Evolutionary conservation across 2,329 filamentous ascomycete species (phyloP).

Genomic region (Ascochyta clinopodiicola): DNA sequence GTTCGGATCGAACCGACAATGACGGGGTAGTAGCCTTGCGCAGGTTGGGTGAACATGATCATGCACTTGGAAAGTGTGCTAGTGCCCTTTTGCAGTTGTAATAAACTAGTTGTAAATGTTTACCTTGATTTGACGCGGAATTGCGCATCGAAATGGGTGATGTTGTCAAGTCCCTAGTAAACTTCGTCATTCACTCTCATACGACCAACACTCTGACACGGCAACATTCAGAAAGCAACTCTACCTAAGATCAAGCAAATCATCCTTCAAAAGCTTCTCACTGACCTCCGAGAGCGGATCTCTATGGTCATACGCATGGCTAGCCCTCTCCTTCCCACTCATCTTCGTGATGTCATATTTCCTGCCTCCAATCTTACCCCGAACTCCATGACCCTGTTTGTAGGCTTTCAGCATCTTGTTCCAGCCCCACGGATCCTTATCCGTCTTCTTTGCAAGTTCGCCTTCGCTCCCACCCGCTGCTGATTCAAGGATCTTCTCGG

Average conservation of each 20-base stretch:
- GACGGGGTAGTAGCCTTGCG: not conserved
- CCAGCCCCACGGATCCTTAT: conserved; percentile 22
- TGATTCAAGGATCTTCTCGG: conserved; percentile 14
- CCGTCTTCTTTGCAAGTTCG: not conserved
- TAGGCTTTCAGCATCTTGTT: conserved; percentile 7
- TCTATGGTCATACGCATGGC: conserved; percentile 13
- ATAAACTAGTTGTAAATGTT: not conserved
- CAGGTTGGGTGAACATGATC: not conserved
- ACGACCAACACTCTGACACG: too few relatives aligned
- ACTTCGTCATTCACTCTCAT: too few relatives aligned
- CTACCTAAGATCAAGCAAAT: conserved; percentile 6
- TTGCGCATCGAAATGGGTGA: too few relatives aligned
- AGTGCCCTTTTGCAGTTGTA: too few relatives aligned
- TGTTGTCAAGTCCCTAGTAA: too few relatives aligned
- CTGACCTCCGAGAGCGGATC: conserved; percentile 18
- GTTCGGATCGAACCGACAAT: conserved; percentile 6
- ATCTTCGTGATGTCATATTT: conserved; percentile 24
- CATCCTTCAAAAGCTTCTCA: conserved; percentile 17
- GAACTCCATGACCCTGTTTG: not conserved
- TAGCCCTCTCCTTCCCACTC: conserved; percentile 18
- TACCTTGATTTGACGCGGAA: not conserved
- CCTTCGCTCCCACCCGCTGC: not conserved
- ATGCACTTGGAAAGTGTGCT: too few relatives aligned
- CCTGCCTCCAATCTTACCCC: conserved; percentile 11
- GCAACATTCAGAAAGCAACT: too few relatives aligned